Evolutionary conservation across 805 yeast genomes (phyloP), one percentile per base, ranked within the genome.

Genomic region (Priceomyces melissophilus): DNA sequence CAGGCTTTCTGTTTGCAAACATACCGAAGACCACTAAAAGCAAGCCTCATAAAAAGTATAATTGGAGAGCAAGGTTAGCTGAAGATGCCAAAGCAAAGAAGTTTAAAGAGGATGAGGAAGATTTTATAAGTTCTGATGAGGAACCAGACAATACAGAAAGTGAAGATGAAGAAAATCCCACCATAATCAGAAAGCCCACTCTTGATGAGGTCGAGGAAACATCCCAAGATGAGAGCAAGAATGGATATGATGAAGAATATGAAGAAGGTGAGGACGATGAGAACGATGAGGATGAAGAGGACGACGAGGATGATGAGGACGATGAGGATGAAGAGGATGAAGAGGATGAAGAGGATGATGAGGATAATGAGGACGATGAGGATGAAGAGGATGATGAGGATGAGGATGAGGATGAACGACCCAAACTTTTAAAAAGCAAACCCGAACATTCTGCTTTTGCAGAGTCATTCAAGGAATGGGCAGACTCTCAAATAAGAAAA

Each of bases 391-490:
- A 57, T 5, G 61, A 52, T 1, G 8, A 9, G 9, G 38, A 35
- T 13, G 67, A 58, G 1, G 47, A 48, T 10, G 29, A 25, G 11
- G 38, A 35, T 25, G 67, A 58, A 0, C 47, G 48, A 9, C 70
- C 73, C 2, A 48, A 59, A 35, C 54, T 68, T 14, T 46, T 66
- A n/a, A 54, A 57, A 30, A 61, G 57, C 26, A 75, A 68, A 52
- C 74, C 74, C 31, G 64, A 67, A 29, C 81, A 71, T 46, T 67
- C 75, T 0, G 57, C 71, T 25, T 66, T 50, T 0, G 73, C 71
- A 2, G 46, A 64, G 34, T 76, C 80, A 12, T 93, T 93, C 70
- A 87, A 86, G 61, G 76, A 77, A 13, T 93, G 99, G 98, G 96
- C 96, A 0, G 86, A 82, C 49, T 63, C 73, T 28, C 86, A 85